Base-by-base conservation (phyloP, 805 yeast species). In the Nakazawaea laoshanensis region DNA sequence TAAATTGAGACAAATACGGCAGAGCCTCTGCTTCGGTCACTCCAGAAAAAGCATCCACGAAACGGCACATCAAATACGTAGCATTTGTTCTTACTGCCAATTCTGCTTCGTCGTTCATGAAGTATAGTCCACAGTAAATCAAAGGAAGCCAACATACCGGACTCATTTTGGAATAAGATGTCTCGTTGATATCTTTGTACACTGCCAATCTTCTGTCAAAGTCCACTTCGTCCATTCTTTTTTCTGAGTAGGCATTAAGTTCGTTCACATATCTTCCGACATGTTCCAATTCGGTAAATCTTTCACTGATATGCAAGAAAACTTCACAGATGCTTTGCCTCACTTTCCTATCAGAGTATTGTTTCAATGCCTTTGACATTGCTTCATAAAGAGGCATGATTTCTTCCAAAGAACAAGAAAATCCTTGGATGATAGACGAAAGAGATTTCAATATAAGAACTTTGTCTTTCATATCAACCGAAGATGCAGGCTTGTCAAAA, bases 1-100 rank as follows among this genome's bases (percentile, higher is more conserved):
- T 70, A 47, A 84, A 59, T 12, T 71, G 45, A 1, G 50, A 52
- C 4, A 65, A 46, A 36, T 57, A 59, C 7, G 37, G 45, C 4
- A 21, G 33, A 4, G 63, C 59, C 3, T 41, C 51, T 11, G 44
- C 59, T 5, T 32, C 42, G 1, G 53, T 33, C 7, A 40, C 34
- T 3, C 45, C 40, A 4, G 71, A 55, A 14, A 60, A 51, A 27
- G 71, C 61, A 33, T 86, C 95, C 29, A 83, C 55, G 49, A 77
- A 85, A 30, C 80, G 61, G 36, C 65, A 67, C 37, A 89, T 50
- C 1, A 75, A 57, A 42, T 69, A 76, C 1, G 83, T 56, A 2
- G 95, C 84, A 47, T 83, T 84, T 1, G 83, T 69, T 53, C 96
- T 69, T 37, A 89, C 59, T 0, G 95, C 78, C 30, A 81, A 61